Evolutionary conservation across 106 monocot species (phyloP), one percentile per base, ranked within the genome.

Genomic region (Acorus calamus): DNA sequence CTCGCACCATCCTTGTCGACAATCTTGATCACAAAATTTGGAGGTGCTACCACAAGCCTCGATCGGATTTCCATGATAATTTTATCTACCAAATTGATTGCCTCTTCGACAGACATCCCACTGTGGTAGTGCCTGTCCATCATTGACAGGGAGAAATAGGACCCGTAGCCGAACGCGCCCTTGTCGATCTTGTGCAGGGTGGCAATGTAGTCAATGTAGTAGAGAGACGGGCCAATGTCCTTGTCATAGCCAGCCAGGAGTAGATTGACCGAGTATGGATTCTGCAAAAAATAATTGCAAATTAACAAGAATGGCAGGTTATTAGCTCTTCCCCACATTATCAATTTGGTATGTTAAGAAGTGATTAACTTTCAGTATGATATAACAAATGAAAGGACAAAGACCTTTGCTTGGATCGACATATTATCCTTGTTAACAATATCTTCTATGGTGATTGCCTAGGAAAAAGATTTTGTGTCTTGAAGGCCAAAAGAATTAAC

Each of bases 131-230:
- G 66, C 28, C 89, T 70, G 54, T 93, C 88, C 93, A 93, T 93
- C 74, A 81, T 71, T 5, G 93, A 67, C 42, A 93, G 67, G 52
- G 71, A 69, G 62, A 93, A 93, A 47, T 82, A 89, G 46, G 85
- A 89, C 0, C 83, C 93, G 42, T 89, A 89, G 2, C 93, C 93
- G 59, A 93, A 93, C 45, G 88, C 93, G 41, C 89, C 93, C 69
- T 93, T 93, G 41, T 93, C 93, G 14, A 93, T 70, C 66, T 93
- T 93, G 80, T 93, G 93, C 10, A 89, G 73, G 46, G 93, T 93
- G 6, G 88, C 88, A 43, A 93, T 78, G 83, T 93, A 93, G 66
- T 93, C 93, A 3, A 93, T 83, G 71, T 81, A 93, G 78, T 89
- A 93, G 2, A 93, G 79, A 6, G 93, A 93, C 4, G 89, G 83